Base-by-base conservation (phyloP, 441 rosid species). In the Populus hybrid region DNA sequence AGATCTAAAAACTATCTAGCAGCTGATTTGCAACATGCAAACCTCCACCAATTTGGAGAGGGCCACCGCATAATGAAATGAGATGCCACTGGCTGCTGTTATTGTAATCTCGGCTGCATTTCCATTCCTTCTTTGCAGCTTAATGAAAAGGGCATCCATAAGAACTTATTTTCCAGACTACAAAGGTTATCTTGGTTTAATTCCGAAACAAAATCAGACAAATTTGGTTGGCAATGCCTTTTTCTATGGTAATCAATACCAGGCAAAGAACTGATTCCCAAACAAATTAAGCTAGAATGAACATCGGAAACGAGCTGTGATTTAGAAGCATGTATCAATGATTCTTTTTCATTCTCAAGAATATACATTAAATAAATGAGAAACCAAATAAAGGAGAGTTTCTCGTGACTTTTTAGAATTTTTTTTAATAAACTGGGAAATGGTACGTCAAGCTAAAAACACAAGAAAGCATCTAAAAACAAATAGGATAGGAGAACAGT, bases 391-490 rank as follows among this genome's bases (percentile, higher is more conserved):
- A 28, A 72, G 67, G 12, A n/a, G 2, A 7, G 36, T 46, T 24
- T 21, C 24, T 9, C 50, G 3, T 21, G 42, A 23, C 8, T 3
- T 32, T 40, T 28, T 30, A n/a, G 53, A 40, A 12, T 4, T 46
- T 46, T 11, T 11, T 46, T 4, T 1, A 12, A 46, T 12, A 46
- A 46, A 12, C 10, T 21, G 40, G 0, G 26, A 26, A n/a, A 14
- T 67, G 18, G 26, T 9, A 11, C 9, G 19, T 11, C 28, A 66
- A 67, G 50, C 14, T 11, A 50, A 24, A 30, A 40, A 30, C 18
- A 75, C 46, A 75, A 75, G 78, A 57, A 46, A 42, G 53, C 26
- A 9, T 9, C 50, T 21, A 24, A 14, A 73, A 74, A 23, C 18
- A 26, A 18, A 24, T 24, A 42, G 6, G 46, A 40, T 9, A 66